Base-by-base conservation (phyloP, 108 stramenopile genomes). In the Phaeodactylum tricornutum region DNA sequence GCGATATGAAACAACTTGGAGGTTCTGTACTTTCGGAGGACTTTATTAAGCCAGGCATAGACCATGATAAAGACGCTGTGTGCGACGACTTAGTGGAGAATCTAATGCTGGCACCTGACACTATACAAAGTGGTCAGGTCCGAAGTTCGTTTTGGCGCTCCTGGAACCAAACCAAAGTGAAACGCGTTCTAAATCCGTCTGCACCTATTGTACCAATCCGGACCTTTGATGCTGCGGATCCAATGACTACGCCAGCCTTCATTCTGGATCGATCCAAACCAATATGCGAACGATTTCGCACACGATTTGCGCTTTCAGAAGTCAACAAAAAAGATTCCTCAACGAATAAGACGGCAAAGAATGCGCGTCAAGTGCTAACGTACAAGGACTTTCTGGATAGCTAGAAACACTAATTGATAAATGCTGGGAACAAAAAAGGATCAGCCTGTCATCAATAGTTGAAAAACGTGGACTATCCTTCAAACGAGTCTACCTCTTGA, bases 11-110 rank as follows among this genome's bases (percentile, higher is more conserved):
- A 23, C 38, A 62, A 32, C 44, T 65, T 5, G 39, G 4, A 39
- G 16, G n/a, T 7, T 17, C 25, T n/a, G 7, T 8, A 37, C 48
- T 15, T 9, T 14, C 15, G 8, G 12, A 40, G 9, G 55, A 19
- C 22, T 17, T 39, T 12, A 34, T 19, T 20, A 25, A 33, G 11
- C 20, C 5, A 5, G 45, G 27, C 7, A 5, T 5, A 8, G 8
- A 26, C 16, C 41, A 55, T 3, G 2, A 26, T 5, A 8, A 47
- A 2, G 14, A 32, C 32, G 19, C 19, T 24, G 28, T 24, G 1
- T 72, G 78, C 43, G 80, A 87, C 35, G 64, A 86, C 15, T 36
- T 92, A 32, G 80, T 92, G 29, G 85, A 87, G 53, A 38, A 67
- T 4, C 43, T 87, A 15, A 81, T 78, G 71, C 53, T 92, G n/a